A percentile compares a stretch with the other conserved stretches of the same genome.
These are phyloP conservation scores for Draba incana DNA, from an alignment of 345 rosid genomes.

Conservation along the genomic window DNA sequence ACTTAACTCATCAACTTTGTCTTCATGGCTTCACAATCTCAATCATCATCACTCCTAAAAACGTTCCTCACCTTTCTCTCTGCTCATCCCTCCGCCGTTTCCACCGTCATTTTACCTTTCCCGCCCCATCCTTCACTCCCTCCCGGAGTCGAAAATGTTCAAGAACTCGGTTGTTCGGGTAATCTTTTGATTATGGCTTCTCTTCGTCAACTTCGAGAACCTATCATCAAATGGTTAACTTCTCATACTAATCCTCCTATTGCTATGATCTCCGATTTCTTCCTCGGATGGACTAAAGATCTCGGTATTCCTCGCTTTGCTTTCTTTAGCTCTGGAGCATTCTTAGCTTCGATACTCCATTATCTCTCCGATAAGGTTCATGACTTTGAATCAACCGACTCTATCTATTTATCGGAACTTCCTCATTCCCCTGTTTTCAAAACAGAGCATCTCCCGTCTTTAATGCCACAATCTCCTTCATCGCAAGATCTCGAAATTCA, in stretches of 20 bases:
- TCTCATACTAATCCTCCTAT: constrained; percentile 61
- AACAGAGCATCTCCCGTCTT: constrained; percentile 49
- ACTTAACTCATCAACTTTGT: constrained; percentile 55
- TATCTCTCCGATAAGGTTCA: constrained; percentile 37
- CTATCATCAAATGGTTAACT: constrained; percentile 53
- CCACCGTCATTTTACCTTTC: constrained; percentile 49
- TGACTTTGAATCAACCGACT: constrained; percentile 24
- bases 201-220: constrained; percentile 49
- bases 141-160: constrained; percentile 58
- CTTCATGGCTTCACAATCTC: constrained; percentile 47
- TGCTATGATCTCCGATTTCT: constrained; percentile 75
- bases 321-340: constrained; percentile 51
- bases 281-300: constrained; percentile 70
- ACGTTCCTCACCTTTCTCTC: constrained; percentile 52
- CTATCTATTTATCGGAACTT: constrained; percentile 44
- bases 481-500: constrained; percentile 38
- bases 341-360: constrained; percentile 35
- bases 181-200: constrained; percentile 47
- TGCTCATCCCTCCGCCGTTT: constrained; percentile 35
- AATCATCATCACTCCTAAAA: constrained; percentile 54
- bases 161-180: constrained; percentile 52
- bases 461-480: constrained; percentile 26
- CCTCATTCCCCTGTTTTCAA: constrained; percentile 55
- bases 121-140: constrained; percentile 63
- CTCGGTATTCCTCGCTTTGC: constrained; percentile 53